These are phyloP conservation scores for Fusarium brevicatenulatum DNA, from an alignment of 2,329 filamentous ascomycete genomes.

Conservation along the genomic window DNA sequence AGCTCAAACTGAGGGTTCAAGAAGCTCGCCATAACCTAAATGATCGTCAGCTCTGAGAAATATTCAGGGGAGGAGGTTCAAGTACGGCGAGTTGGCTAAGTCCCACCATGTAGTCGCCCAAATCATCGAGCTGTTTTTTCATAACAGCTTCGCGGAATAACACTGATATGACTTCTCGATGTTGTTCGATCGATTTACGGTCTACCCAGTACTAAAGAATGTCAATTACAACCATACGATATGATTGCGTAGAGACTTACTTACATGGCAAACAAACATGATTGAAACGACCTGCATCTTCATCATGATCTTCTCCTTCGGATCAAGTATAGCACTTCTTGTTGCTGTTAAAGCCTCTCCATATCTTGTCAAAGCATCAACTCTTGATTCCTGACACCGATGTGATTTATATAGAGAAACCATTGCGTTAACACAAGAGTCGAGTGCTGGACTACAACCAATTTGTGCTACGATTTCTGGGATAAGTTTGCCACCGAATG, in stretches of 20 bases:
- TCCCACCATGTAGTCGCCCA: constrained; percentile 30
- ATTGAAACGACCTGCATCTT: constrained; percentile 31
- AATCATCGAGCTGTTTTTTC: constrained; percentile 5
- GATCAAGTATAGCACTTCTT: constrained; percentile 11
- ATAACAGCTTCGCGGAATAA: constrained; percentile 31
- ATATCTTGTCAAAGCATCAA: constrained; percentile 26
- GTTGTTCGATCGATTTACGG: constrained; percentile 10
- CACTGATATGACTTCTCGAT: constrained; percentile 26
- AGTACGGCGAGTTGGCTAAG: constrained; percentile 34
- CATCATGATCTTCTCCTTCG: constrained; percentile 2
- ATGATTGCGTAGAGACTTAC: accelerated
- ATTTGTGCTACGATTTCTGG: constrained; percentile 29
- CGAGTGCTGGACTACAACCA: constrained; percentile 24
- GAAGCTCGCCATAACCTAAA: constrained; percentile 29
- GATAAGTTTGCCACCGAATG: constrained; percentile 28
- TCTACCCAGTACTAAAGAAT: constrained; percentile 28
- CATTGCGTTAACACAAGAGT: constrained; percentile 31
- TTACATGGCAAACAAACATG: constrained; percentile 37
- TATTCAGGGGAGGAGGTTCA: accelerated
- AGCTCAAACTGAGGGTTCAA: constrained; percentile 29
- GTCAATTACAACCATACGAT: not conserved
- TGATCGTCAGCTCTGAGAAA: accelerated
- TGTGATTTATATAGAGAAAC: constrained; percentile 26
- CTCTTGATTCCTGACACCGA: not conserved
- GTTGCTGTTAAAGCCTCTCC: constrained; percentile 25